Base-by-base conservation (phyloP, 1,284 basidiomycete species). In the Fomitopsis palustris region DNA sequence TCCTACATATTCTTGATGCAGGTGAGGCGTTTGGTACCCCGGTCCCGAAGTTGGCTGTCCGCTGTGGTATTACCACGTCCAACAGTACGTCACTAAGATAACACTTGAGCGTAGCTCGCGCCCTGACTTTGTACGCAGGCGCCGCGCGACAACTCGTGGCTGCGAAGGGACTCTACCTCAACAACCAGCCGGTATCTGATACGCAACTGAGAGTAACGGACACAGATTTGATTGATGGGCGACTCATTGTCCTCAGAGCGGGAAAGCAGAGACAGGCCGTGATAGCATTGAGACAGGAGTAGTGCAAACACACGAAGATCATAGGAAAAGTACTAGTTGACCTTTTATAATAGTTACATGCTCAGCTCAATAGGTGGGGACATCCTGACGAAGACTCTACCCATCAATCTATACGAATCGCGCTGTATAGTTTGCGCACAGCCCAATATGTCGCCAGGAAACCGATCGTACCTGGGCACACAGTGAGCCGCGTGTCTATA, bases 381-480 rank as follows among this genome's bases (percentile, higher is more conserved):
- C 58, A 52, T 53, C 53, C 53, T 49, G 21, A 31, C 33, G 35
- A 33, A 54, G 10, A 5, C 38, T 33, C 8, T 23, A 35, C 4
- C 29, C 19, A 19, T 59, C 77, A 92, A 75, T 92, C 89, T 55
- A 92, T 81, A 43, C 90, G 85, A 62, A 92, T 89, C 37, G 92
- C 86, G 61, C 81, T 82, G 73, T 97, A 97, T 60, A 96, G 76
- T 73, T 80, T 83, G 64, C 90, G 81, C 53, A 96, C 82, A 41
- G 92, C 92, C 86, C 91, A 95, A 67, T 93, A 95, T 6, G 91
- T 87, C 33, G 93, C 90, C 52, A 95, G 77, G 77, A 93, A 95
- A 7, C 93, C 93, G 62, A 95, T 93, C 6, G 90, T 88, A 54
- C 90, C 89, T 88, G 69, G 35, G 58, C 43, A 25, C 55, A 57